A percentile compares a stretch with the other conserved stretches of the same genome.
phyloP scores from a whole-genome alignment of 106 monocot species.

The Hemerocallis citrina region DNA sequence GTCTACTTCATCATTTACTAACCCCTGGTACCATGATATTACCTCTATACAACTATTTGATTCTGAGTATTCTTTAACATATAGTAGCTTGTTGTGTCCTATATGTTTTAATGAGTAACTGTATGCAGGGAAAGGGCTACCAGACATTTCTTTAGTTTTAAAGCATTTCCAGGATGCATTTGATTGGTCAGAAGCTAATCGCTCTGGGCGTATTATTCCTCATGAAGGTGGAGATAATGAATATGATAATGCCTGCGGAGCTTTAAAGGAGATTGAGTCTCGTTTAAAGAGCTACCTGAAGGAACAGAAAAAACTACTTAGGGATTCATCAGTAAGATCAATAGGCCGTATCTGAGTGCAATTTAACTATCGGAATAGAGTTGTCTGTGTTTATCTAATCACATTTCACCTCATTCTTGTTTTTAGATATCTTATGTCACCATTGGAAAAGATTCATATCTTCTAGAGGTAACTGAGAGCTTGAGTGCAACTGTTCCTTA shows the following conservation, averaged over 20 bases:
- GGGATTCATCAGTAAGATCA: slow-evolving; percentile 50
- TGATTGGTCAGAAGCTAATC: slow-evolving; percentile 92
- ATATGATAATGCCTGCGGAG: slow-evolving; percentile 61
- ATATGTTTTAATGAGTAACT: not conserved
- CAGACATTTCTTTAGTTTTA: slow-evolving; percentile 42
- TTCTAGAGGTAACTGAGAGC: slow-evolving; percentile 82
- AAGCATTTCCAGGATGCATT: slow-evolving; percentile 83
- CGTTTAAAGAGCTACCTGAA: slow-evolving; percentile 49
- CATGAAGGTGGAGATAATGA: slow-evolving; percentile 73
- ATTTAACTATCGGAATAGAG: too few relatives aligned
- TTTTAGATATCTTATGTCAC: slow-evolving; percentile 73
- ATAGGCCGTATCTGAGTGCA: not conserved
- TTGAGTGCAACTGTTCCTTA: slow-evolving; percentile 48
- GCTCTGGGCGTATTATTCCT: slow-evolving; percentile 74
- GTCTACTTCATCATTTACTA: slow-evolving; percentile 53
- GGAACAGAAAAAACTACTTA: slow-evolving; percentile 54
- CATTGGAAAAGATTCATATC: slow-evolving; percentile 80
- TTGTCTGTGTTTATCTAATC: not conserved
- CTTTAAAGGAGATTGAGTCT: slow-evolving; percentile 51
- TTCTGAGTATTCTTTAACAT: not conserved
- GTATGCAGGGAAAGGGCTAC: slow-evolving; percentile 66
- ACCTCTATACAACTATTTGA: not conserved
- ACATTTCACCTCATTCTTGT: not conserved
- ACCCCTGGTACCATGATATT: slow-evolving; percentile 53
- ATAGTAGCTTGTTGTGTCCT: not conserved